These are phyloP conservation scores for Camellia lanceoleosa DNA, from an alignment of 148 eudicot genomes.

Conservation along the genomic window DNA sequence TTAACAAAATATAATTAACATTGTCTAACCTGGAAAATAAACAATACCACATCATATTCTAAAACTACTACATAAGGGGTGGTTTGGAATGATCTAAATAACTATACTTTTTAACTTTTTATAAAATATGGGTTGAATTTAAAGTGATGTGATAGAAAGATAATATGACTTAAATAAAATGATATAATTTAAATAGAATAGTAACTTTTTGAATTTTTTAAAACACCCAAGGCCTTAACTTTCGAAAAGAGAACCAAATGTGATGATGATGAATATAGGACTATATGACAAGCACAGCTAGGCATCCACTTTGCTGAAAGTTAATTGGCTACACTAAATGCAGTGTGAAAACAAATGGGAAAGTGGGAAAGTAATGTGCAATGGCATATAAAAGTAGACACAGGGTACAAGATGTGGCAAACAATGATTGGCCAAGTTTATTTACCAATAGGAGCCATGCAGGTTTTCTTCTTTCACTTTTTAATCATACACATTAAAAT, in stretches of 20 bases:
- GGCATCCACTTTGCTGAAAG: slow-evolving; percentile 8
- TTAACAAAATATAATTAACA: too few species aligned
- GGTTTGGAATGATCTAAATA: too few species aligned
- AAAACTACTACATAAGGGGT: too few species aligned
- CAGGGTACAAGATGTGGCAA: slow-evolving; percentile 15
- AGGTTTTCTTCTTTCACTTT: not conserved
- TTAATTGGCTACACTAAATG: slow-evolving; percentile 17
- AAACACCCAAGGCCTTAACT: too few species aligned
- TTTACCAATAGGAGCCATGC: slow-evolving; percentile 11
- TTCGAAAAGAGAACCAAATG: not conserved
- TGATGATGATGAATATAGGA: slow-evolving; percentile 9
- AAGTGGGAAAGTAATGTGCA: not conserved
- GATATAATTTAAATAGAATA: too few species aligned
- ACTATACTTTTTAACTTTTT: too few species aligned
- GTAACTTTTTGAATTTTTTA: too few species aligned
- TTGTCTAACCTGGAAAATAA: too few species aligned
- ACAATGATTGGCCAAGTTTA: not conserved
- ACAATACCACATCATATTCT: too few species aligned
- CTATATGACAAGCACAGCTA: not conserved
- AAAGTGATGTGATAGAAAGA: too few species aligned
- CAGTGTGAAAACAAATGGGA: slow-evolving; percentile 1
- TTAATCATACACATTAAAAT: slow-evolving; percentile 19
- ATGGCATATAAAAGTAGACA: slow-evolving; percentile 2
- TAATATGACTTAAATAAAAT: too few species aligned
- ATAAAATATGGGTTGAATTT: too few species aligned